Evolutionary conservation across 345 rosid species (phyloP).

Genomic region (Salix arbutifolia): DNA sequence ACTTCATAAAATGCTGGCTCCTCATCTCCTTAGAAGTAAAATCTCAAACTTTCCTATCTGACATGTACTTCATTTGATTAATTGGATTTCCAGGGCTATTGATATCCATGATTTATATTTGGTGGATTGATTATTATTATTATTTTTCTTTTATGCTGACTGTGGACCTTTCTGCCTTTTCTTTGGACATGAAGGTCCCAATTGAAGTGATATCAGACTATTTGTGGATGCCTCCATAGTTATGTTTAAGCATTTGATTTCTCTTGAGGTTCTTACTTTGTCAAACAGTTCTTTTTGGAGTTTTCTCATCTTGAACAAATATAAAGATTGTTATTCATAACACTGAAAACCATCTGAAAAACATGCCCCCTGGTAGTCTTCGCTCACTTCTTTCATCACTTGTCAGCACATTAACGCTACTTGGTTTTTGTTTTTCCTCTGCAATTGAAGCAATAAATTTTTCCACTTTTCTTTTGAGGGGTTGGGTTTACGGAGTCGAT

Average conservation of each 20-base stretch:
- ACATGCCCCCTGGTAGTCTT: background rate
- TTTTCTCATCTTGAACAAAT: background rate
- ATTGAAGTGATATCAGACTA: background rate
- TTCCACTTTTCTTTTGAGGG: background rate
- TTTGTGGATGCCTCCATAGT: background rate
- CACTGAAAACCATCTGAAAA: background rate
- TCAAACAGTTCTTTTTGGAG: background rate
- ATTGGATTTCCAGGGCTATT: background rate
- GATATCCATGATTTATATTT: background rate
- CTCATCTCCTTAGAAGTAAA: slow-evolving; percentile 95
- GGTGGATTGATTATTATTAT: background rate
- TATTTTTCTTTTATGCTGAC: background rate
- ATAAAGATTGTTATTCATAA: background rate
- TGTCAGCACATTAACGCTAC: background rate
- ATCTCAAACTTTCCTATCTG: slow-evolving; percentile 19
- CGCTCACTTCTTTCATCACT: background rate
- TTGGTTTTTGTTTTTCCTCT: background rate
- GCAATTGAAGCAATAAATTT: background rate
- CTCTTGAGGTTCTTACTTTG: background rate
- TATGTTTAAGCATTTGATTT: background rate
- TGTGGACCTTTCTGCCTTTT: background rate
- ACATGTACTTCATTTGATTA: slow-evolving; percentile 15
- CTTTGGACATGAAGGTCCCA: background rate
- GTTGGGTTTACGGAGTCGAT: background rate
- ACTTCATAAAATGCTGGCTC: slow-evolving; percentile 97